Base-by-base conservation (phyloP, 768 basidiomycete species). In the Phlegmacium glaucopus region DNA sequence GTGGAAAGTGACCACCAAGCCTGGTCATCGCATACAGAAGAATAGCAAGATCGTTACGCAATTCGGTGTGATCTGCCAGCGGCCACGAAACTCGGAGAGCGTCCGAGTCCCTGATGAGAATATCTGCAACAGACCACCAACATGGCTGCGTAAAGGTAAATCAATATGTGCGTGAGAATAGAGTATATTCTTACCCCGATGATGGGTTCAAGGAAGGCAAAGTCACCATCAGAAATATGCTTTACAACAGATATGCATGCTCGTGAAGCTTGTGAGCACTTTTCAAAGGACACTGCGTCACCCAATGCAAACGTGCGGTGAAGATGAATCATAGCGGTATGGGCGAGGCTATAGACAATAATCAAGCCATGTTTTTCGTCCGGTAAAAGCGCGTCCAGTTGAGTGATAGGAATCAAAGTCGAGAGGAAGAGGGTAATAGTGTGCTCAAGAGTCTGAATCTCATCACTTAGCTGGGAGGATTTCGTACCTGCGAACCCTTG, bases 171-270 rank as follows among this genome's bases (percentile, higher is more conserved):
- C 36, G 7, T n/a, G 9, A 41, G 34, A 48, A 57, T 36, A 48
- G 32, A 47, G 37, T 36, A 4, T 34, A 6, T 6, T 34, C 85
- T 53, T 70, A 89, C 87, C 43, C 83, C 85, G 51, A 89, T 73
- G 52, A 89, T 79, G 18, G 87, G 87, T 66, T 90, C 87, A n/a
- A 89, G 72, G 63, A 80, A 84, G 32, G 77, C 74, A 52, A 79
- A 84, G 56, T 89, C 86, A 54, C 74, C 63, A 18, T 87, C 83
- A 18, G 72, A 63, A 46, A 88, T 71, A 50, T 80, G 77, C 56
- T 82, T 82, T 59, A 83, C 75, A 57, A 89, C 65, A 34, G 76
- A 68, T 43, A 80, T 74, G 51, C 79, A 78, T 29, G 78, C 69
- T 44, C 80, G 75, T 15, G 87, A 83, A 22, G 86, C 82, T 32